Evolutionary conservation across 1,139 yeast species (phyloP), one percentile per base, ranked within the genome.

Genomic region (Hyphopichia pseudoburtonii): DNA sequence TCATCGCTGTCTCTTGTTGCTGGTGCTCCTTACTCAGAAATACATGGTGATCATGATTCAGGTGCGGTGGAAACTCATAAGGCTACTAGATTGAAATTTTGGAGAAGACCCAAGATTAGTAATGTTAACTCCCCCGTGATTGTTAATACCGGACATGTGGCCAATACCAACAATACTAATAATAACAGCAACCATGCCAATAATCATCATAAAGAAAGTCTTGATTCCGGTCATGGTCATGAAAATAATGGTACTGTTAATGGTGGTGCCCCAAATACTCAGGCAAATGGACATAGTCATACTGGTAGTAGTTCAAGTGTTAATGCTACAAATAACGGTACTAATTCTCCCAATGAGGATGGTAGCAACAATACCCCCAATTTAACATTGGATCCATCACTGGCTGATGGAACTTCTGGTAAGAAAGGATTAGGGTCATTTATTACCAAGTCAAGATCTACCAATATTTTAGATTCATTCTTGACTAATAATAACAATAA

Each of bases 81-180:
- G 46, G 76, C 77, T 4, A 70, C 76, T 1, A 57, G 72, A 40
- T 59, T 73, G 43, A 73, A 66, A 49, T 78, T 78, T 52, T 78
- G 83, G 83, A 66, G 78, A 52, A 60, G 78, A 45, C 76, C 78
- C 3, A 71, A 65, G 47, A 56, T 62, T 8, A 52, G 57, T 2
- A 31, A 31, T 24, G 34, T 31, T 10, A 31, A 23, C 40, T 42
- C 26, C 43, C 44, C 28, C 42, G 30, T 16, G 5, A 31, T 31
- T n/a, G 34, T 31, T 15, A 23, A 30, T 23, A 30, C 33, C n/a
- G 32, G 32, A 4, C n/a, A n/a, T n/a, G n/a, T n/a, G n/a, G n/a
- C n/a, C n/a, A n/a, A n/a, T n/a, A n/a, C n/a, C n/a, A n/a, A n/a
- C n/a, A n/a, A n/a, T n/a, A n/a, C n/a, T n/a, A n/a, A n/a, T n/a